Evolutionary conservation across 345 rosid genomes (phyloP).

Genomic region (Syzygium aqueum): DNA sequence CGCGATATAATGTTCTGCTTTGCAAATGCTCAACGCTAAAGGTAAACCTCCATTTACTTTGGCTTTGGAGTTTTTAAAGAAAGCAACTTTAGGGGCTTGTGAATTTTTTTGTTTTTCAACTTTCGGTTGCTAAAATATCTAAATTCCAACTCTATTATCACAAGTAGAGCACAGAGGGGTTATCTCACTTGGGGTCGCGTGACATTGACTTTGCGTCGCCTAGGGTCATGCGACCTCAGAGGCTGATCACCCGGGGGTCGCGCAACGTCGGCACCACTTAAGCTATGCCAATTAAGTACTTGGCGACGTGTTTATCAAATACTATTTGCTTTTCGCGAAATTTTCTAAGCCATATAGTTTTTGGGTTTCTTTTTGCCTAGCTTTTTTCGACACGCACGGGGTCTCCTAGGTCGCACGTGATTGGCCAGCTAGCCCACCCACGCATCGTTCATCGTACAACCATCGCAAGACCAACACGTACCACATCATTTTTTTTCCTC

Average conservation of each 20-base stretch:
- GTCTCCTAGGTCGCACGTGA: neutral
- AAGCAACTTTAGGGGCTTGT: neutral
- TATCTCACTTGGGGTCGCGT: rapidly evolving
- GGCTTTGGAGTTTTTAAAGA: neutral
- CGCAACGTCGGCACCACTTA: neutral
- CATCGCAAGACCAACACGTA: neutral
- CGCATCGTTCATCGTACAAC: neutral
- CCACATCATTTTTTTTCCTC: neutral
- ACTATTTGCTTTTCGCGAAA: neutral
- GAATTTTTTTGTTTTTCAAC: neutral
- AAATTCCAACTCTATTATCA: neutral
- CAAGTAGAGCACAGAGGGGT: rapidly evolving
- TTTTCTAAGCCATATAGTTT: too few species aligned
- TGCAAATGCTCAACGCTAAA: neutral
- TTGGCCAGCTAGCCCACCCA: neutral
- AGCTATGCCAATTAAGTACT: too few species aligned
- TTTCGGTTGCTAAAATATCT: neutral
- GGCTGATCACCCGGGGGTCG: rapidly evolving
- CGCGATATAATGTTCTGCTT: neutral
- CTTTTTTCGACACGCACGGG: neutral
- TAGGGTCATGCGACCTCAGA: neutral
- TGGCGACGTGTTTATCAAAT: neutral
- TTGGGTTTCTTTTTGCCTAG: neutral
- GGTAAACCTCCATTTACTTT: neutral
- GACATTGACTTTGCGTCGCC: rapidly evolving